Conservation (phyloP, 805 yeast species). For the Candida maesae region DNA sequence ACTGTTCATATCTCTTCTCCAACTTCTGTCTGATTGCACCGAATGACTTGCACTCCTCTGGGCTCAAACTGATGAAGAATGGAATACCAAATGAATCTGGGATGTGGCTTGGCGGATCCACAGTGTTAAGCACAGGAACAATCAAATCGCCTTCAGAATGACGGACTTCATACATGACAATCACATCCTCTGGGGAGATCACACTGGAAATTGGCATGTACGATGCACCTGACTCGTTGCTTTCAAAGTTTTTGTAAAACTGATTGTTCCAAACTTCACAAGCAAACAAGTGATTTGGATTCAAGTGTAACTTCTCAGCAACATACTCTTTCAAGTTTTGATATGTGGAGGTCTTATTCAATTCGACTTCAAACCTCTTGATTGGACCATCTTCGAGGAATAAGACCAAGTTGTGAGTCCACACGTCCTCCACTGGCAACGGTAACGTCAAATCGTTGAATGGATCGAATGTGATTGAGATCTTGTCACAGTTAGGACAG, state of each 20-base stretch:
- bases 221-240: slow-evolving; percentile 44
- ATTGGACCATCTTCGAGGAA: slow-evolving; percentile 56
- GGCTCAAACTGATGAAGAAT: slow-evolving; percentile 56
- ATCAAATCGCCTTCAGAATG: slow-evolving; percentile 43
- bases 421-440: slow-evolving; percentile 67
- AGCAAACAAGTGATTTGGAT: slow-evolving; percentile 40
- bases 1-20: slow-evolving; percentile 43
- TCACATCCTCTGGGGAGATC: slow-evolving; percentile 57
- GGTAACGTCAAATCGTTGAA: slow-evolving; percentile 88
- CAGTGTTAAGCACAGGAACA: slow-evolving; percentile 57
- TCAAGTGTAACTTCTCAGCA: slow-evolving; percentile 40
- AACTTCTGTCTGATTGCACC: slow-evolving; percentile 56
- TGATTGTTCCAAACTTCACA: slow-evolving; percentile 64
- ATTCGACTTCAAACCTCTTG: slow-evolving; percentile 61
- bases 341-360: slow-evolving; percentile 61
- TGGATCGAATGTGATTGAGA: slow-evolving; percentile 91
- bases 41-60: slow-evolving; percentile 51
- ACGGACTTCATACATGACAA: slow-evolving; percentile 59
- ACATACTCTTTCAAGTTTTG: slow-evolving; percentile 61
- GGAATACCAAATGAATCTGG: slow-evolving; percentile 70
- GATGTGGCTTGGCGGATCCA: slow-evolving; percentile 35
- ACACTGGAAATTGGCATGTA: slow-evolving; percentile 66
- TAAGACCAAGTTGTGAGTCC: slow-evolving; percentile 63
- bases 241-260: slow-evolving; percentile 67
- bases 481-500: slow-evolving; percentile 79